Base-by-base conservation (phyloP, 2,329 filamentous ascomycete species). In the Fusarium sacchari region DNA sequence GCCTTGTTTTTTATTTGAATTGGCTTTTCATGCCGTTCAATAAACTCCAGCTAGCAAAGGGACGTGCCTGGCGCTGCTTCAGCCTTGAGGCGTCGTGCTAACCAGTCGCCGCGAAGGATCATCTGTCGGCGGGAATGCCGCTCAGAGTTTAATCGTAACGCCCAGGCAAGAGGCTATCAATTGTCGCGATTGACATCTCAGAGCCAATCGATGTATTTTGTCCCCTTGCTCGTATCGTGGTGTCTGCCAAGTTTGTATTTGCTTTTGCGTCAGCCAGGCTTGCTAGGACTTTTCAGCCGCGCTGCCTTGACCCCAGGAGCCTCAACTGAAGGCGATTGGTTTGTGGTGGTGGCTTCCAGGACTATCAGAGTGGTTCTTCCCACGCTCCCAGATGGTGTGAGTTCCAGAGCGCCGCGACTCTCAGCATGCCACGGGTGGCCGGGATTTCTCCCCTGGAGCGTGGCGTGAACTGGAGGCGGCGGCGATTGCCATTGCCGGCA, bases 21-120 rank as follows among this genome's bases (percentile, higher is more conserved):
- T 67, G 67, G 61, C 57, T 67, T 67, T 70, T 50, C 15, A 56
- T 42, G 39, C 52, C 44, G 49, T 44, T 63, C 40, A 20, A 71
- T 60, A 60, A 67, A 44, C 62, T 71, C 46, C 57, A 62, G 26
- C 66, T 73, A 71, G 63, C 50, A 32, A 61, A 60, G 53, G 53
- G 70, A 67, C 60, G 66, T 70, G 59, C 75, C 68, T 77, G 68
- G 46, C 46, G 37, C 56, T 69, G 66, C 66, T 71, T 74, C 63
- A 64, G 63, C 67, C 72, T 56, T 36, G 61, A 53, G 43, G 40
- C 44, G 58, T 53, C 57, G 46, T 60, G 52, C 55, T 32, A 58
- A 32, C 65, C 52, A 66, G 62, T 70, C 52, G 68, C 55, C 30
- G 24, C 39, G n/a, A 30, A 59, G 44, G 50, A 22, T 50, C 56